phyloP scores from a whole-genome alignment of 2,329 filamentous ascomycete species.

The Corniculantispora saksenae region DNA sequence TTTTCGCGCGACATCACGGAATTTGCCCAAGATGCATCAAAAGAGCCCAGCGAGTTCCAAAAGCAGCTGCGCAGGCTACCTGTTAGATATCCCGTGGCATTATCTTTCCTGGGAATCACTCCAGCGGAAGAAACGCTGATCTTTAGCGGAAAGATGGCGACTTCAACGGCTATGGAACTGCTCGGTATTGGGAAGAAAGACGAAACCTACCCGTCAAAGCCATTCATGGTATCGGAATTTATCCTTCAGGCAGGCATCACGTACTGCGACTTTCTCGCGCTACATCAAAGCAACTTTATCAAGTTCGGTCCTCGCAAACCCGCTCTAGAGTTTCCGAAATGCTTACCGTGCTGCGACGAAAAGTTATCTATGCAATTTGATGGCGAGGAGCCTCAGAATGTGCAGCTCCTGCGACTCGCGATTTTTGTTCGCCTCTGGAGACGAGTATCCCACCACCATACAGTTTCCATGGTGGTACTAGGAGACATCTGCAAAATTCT shows the following conservation, averaged over 20 bases:
- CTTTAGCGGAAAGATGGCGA: constrained; percentile 14
- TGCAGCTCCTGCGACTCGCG: neutral
- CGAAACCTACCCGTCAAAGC: too few relatives aligned
- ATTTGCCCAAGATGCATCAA: constrained; percentile 7
- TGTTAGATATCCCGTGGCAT: constrained; percentile 4
- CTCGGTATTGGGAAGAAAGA: neutral
- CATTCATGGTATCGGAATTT: constrained; percentile 1
- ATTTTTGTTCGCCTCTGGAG: constrained; percentile 14
- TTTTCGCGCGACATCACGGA: constrained; percentile 12
- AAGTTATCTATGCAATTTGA: neutral
- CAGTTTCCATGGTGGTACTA: neutral
- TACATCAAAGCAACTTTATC: constrained; percentile 1
- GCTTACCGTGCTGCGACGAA: constrained; percentile 11
- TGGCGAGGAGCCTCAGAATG: neutral
- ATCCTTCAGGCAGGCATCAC: constrained; percentile 2
- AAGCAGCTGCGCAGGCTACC: neutral
- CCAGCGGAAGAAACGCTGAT: neutral
- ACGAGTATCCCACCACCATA: neutral
- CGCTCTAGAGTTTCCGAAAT: neutral
- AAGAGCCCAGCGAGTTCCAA: constrained; percentile 10
- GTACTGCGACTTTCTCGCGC: constrained; percentile 15
- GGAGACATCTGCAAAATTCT: constrained; percentile 10
- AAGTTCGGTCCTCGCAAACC: neutral
- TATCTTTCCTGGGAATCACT: constrained; percentile 8
- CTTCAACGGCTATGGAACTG: neutral